Percentiles rank a stretch among this genome's conserved stretches.
These are phyloP conservation scores for Saitozyma sp. DNA, from an alignment of 768 basidiomycete genomes.

Conservation along the genomic window DNA sequence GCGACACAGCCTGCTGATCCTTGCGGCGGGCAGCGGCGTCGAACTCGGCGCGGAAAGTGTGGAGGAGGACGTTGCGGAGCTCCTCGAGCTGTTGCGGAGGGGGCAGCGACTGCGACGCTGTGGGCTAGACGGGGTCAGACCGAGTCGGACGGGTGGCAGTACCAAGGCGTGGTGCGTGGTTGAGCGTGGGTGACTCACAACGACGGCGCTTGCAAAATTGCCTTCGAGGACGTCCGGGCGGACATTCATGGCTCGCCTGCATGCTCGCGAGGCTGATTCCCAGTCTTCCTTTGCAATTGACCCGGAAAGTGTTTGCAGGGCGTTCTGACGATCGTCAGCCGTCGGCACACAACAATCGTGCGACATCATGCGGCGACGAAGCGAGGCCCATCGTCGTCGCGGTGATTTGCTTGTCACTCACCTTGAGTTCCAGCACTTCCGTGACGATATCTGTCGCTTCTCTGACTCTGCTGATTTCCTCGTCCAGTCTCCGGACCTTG, in stretches of 20 bases:
- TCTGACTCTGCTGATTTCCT: constrained; percentile 85
- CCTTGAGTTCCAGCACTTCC: constrained; percentile 94
- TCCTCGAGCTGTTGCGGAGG: constrained; percentile 78
- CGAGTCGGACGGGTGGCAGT: not conserved
- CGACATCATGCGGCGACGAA: not conserved
- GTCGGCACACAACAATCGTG: not conserved
- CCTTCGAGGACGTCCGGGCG: constrained; percentile 75
- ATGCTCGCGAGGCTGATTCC: constrained; percentile 91
- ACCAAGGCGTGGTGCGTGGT: not conserved
- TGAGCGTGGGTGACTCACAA: constrained; percentile 60
- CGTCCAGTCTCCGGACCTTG: constrained; percentile 81
- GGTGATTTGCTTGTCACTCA: constrained; percentile 47
- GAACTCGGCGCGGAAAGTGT: constrained; percentile 77
- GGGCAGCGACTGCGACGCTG: constrained; percentile 79
- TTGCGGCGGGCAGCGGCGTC: constrained; percentile 74
- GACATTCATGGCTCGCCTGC: constrained; percentile 84
- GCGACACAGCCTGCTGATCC: constrained; percentile 81
- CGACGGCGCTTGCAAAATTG: constrained; percentile 78
- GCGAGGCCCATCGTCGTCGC: not conserved
- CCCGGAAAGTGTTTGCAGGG: constrained; percentile 61
- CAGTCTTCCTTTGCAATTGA: constrained; percentile 82
- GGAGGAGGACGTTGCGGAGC: constrained; percentile 71
- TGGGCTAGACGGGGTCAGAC: constrained; percentile 70
- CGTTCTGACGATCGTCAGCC: constrained; percentile 58
- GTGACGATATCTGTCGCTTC: constrained; percentile 88